These are phyloP conservation scores for Diaporthe velutina DNA, from an alignment of 2,329 filamentous ascomycete genomes.

Conservation along the genomic window DNA sequence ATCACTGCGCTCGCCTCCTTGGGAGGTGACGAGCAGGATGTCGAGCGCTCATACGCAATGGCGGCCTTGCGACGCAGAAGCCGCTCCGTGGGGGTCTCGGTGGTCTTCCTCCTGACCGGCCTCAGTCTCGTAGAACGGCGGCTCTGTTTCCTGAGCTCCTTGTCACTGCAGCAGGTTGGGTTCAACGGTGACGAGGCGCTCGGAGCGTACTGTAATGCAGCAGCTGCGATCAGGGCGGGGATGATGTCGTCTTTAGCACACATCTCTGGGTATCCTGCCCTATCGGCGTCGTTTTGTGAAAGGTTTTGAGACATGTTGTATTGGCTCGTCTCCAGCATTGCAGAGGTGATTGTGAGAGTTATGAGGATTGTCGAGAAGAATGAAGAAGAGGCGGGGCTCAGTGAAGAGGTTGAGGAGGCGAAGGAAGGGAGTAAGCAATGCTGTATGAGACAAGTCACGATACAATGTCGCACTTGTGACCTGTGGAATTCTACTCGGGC, in stretches of 20 bases:
- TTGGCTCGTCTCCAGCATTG: conserved; percentile 17
- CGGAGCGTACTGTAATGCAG: conserved; percentile 37
- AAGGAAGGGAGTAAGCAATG: conserved; percentile 31
- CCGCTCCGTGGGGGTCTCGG: conserved; percentile 34
- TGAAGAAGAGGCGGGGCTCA: background rate
- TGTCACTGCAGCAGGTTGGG: conserved; percentile 33
- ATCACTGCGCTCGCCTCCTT: background rate
- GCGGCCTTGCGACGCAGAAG: conserved; percentile 38
- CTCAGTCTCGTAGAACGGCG: conserved; percentile 28
- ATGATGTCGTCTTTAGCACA: conserved; percentile 32
- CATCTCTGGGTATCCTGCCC: conserved; percentile 15
- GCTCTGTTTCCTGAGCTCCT: conserved; percentile 19
- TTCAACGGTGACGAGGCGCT: conserved; percentile 38
- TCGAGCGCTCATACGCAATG: conserved; percentile 32
- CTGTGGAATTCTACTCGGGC: conserved; percentile 13
- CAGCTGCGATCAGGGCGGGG: conserved; percentile 32
- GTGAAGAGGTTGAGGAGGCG: conserved; percentile 10
- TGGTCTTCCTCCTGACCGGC: conserved; percentile 32
- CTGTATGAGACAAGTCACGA: conserved; percentile 31
- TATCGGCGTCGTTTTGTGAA: background rate
- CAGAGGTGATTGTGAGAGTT: background rate
- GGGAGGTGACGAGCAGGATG: background rate
- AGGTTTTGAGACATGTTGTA: conserved; percentile 33
- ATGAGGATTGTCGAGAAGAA: conserved; percentile 10
- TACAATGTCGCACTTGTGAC: conserved; percentile 34